Evolutionary conservation across 352 stramenopile species (phyloP).

Genomic region (Globisporangium splendens): DNA sequence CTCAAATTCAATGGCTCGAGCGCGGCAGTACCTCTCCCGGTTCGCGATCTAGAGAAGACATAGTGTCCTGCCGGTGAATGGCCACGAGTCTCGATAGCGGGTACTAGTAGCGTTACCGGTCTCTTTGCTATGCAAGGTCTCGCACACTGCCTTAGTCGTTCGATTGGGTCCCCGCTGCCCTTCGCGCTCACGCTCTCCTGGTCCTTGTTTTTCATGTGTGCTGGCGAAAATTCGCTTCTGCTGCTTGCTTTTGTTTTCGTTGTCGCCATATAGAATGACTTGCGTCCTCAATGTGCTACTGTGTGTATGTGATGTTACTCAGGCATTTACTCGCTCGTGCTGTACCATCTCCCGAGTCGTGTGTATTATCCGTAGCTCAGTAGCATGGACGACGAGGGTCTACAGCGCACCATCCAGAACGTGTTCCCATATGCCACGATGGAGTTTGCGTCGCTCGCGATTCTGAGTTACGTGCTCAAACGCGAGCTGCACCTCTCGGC

Average conservation of each 20-base stretch:
- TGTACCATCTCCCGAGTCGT: constrained; percentile 33
- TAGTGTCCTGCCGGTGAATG: background rate
- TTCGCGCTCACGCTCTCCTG: too few relatives aligned
- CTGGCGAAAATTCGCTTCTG: too few relatives aligned
- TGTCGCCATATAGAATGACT: too few relatives aligned
- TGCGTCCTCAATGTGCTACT: too few relatives aligned
- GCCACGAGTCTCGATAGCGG: background rate
- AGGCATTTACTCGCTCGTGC: constrained; percentile 25
- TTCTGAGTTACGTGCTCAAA: constrained; percentile 17
- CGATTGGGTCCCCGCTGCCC: too few relatives aligned
- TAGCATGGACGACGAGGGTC: constrained; percentile 5
- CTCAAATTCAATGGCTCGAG: constrained; percentile 57
- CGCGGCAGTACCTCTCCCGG: constrained; percentile 44
- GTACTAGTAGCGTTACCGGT: too few relatives aligned
- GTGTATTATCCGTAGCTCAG: constrained; percentile 30
- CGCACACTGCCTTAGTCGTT: too few relatives aligned
- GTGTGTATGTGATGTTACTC: too few relatives aligned
- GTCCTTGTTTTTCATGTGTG: too few relatives aligned
- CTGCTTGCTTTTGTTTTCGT: too few relatives aligned
- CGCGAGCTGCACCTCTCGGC: constrained; percentile 21
- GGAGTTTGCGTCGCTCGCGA: constrained; percentile 13
- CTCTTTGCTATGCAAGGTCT: too few relatives aligned
- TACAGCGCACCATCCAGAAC: constrained; percentile 23
- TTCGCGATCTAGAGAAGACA: constrained; percentile 24
- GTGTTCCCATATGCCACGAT: constrained; percentile 24